These are phyloP conservation scores for Plasmodium inui DNA, from an alignment of 169 alveolate genomes.

Conservation along the genomic window DNA sequence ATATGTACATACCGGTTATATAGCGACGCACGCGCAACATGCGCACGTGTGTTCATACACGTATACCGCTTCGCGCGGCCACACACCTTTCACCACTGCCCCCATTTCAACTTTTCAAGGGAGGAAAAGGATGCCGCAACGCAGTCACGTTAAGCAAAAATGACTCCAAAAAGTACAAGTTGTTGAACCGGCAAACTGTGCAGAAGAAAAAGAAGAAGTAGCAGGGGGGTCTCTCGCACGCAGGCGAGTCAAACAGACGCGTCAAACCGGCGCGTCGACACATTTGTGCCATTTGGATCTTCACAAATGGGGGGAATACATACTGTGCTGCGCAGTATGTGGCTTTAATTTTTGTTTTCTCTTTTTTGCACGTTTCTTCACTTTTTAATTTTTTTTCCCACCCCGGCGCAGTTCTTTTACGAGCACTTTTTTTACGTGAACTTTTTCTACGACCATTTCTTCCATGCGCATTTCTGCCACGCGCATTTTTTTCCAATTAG, in stretches of 20 bases:
- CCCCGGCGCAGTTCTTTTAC: background rate
- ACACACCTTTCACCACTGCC: background rate
- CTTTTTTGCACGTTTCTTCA: background rate
- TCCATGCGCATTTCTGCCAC: background rate
- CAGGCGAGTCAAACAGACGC: background rate
- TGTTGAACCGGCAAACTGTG: constrained; percentile 75
- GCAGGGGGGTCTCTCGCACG: background rate
- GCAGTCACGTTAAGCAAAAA: constrained; percentile 78
- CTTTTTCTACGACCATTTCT: background rate
- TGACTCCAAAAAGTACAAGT: constrained; percentile 77
- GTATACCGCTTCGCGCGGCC: background rate
- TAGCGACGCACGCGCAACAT: background rate
- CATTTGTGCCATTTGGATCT: background rate
- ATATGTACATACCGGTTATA: constrained; percentile 2
- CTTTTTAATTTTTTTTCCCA: background rate
- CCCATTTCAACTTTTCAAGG: constrained; percentile 42
- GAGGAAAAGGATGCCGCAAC: constrained; percentile 83
- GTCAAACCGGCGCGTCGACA: background rate
- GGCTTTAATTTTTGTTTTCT: background rate
- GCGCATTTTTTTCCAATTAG: background rate
- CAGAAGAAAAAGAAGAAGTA: constrained; percentile 60
- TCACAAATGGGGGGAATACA: background rate
- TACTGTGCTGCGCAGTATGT: background rate
- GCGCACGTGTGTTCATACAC: background rate
- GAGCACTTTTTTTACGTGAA: background rate